Conservation (phyloP, 495 filamentous ascomycete genomes). For the Hyaloscypha finlandica region DNA sequence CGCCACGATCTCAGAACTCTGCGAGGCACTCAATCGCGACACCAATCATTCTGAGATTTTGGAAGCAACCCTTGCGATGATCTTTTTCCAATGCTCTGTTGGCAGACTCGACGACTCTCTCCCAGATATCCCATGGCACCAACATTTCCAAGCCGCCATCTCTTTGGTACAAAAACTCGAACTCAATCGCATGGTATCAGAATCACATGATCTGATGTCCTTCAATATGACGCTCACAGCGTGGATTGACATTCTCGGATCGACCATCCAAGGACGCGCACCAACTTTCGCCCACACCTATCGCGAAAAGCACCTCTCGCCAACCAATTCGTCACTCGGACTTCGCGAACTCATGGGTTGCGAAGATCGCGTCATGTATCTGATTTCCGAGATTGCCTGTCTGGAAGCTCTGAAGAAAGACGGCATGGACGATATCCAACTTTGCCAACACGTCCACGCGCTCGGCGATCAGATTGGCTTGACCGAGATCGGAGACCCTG, state of each 20-base stretch:
- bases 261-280: slow-evolving; percentile 85
- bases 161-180: slow-evolving; percentile 83
- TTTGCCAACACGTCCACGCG: slow-evolving; percentile 81
- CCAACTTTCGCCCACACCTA: slow-evolving; percentile 91
- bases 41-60: slow-evolving; percentile 84
- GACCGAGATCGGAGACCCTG: slow-evolving; percentile 59
- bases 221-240: slow-evolving; percentile 95
- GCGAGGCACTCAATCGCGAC: slow-evolving; percentile 78
- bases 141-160: slow-evolving; percentile 91
- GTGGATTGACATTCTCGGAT: slow-evolving; percentile 97
- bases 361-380: slow-evolving; percentile 96
- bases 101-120: slow-evolving; percentile 82
- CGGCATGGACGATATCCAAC: slow-evolving; percentile 75
- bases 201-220: slow-evolving; percentile 64
- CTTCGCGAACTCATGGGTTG: slow-evolving; percentile 96
- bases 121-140: slow-evolving; percentile 94
- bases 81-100: slow-evolving; percentile 95
- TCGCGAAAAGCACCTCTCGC: slow-evolving; percentile 80
- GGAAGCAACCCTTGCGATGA: slow-evolving; percentile 93
- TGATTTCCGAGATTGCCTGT: slow-evolving; percentile 96
- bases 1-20: slow-evolving; percentile 83
- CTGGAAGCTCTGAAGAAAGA: slow-evolving; percentile 84
- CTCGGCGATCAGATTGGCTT: slow-evolving; percentile 80
- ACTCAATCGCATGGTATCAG: slow-evolving; percentile 64
- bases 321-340: slow-evolving; percentile 65